These are phyloP conservation scores for Ophiostoma triangulosporum DNA, from an alignment of 2,329 filamentous ascomycete genomes.

Conservation along the genomic window DNA sequence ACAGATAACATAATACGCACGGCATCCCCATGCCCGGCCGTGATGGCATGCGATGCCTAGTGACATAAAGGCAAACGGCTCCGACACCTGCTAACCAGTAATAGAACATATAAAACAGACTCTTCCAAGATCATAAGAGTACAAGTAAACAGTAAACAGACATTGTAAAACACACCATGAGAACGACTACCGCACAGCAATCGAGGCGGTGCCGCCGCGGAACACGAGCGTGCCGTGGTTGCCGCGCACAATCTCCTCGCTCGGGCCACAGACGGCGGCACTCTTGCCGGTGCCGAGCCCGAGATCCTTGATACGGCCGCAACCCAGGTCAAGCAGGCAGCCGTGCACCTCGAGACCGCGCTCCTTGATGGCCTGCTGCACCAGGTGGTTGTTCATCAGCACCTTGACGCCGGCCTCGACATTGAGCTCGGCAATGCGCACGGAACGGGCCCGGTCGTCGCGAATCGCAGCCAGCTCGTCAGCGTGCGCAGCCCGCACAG, in stretches of 20 bases:
- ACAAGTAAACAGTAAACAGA: too few relatives aligned
- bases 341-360: constrained; percentile 64
- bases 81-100: background rate
- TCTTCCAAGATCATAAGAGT: too few relatives aligned
- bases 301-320: constrained; percentile 35
- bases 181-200: constrained; percentile 15
- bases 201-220: constrained; percentile 25
- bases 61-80: background rate
- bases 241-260: constrained; percentile 29
- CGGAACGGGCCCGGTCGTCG: constrained; percentile 39
- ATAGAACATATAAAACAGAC: background rate
- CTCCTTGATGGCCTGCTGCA: constrained; percentile 57
- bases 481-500: constrained; percentile 30
- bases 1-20: too few relatives aligned
- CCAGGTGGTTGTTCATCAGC: constrained; percentile 52
- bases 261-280: constrained; percentile 4
- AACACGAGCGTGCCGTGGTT: constrained; percentile 40
- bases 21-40: too few relatives aligned
- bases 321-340: constrained; percentile 53
- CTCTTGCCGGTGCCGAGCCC: constrained; percentile 27
- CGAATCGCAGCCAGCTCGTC: constrained; percentile 41
- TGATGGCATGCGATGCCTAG: too few relatives aligned
- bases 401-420: constrained; percentile 55
- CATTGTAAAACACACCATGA: background rate
- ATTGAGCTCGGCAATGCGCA: constrained; percentile 63